Evolutionary conservation across 129 eudicot species (phyloP).

Genomic region (Mikania micrantha): DNA sequence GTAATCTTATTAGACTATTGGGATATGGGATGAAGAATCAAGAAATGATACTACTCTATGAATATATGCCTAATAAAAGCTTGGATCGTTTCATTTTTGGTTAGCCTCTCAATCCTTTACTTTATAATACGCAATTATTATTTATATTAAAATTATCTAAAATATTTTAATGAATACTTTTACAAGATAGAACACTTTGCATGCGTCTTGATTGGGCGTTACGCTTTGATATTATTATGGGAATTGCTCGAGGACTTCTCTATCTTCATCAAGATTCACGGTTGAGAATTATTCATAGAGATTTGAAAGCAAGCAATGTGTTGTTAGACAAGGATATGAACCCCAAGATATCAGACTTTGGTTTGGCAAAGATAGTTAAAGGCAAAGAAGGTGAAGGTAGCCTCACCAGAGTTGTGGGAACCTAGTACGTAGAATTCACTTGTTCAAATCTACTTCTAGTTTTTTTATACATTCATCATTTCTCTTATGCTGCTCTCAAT

Average conservation of each 20-base stretch:
- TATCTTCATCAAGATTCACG: slow-evolving; percentile 45
- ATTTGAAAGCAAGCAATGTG: slow-evolving; percentile 34
- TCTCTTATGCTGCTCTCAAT: too few relatives aligned
- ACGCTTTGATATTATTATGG: slow-evolving; percentile 36
- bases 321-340: slow-evolving; percentile 29
- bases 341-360: slow-evolving; percentile 33
- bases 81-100: too few relatives aligned
- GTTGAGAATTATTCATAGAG: slow-evolving; percentile 24
- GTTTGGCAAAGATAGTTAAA: too few relatives aligned
- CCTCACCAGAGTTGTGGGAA: slow-evolving; percentile 28
- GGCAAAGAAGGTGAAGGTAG: slow-evolving; percentile 27
- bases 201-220: slow-evolving; percentile 25
- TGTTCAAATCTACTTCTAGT: too few relatives aligned
- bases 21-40: slow-evolving; percentile 40
- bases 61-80: too few relatives aligned
- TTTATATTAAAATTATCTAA: too few relatives aligned
- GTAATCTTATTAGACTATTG: slow-evolving; percentile 44
- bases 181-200: slow-evolving; percentile 25
- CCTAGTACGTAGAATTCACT: slow-evolving; percentile 24
- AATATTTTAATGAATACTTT: too few relatives aligned
- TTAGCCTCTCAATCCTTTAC: slow-evolving; percentile 10
- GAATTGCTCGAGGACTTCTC: slow-evolving; percentile 34
- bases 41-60: slow-evolving; percentile 43
- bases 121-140: too few relatives aligned
- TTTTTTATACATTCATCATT: too few relatives aligned